These are phyloP conservation scores for Euphrasia confusa DNA, from an alignment of 257 asterid genomes.

Conservation along the genomic window DNA sequence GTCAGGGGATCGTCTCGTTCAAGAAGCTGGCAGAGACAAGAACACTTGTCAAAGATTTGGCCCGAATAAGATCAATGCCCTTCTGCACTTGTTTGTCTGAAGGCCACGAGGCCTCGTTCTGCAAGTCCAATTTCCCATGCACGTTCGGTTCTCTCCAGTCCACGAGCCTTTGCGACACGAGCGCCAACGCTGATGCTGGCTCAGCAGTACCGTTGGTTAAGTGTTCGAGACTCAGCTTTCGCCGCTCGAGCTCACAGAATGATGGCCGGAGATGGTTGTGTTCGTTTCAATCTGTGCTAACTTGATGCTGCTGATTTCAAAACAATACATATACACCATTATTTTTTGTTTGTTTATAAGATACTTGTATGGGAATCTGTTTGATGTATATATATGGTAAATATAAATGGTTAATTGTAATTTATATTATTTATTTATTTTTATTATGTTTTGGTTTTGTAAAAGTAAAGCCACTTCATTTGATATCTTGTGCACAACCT, in stretches of 20 bases:
- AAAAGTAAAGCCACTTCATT: no score
- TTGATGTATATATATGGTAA: no score
- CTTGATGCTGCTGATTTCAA: no score
- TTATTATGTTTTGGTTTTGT: no score
- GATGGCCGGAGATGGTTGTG: conserved; percentile 70
- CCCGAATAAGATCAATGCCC: conserved; percentile 51
- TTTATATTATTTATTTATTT: no score
- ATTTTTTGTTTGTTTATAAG: no score
- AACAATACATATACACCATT: no score
- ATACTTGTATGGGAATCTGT: no score
- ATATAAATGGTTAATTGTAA: no score
- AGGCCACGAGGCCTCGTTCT: conserved; percentile 54
- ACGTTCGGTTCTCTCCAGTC: conserved; percentile 50
- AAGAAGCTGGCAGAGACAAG: conserved; percentile 49
- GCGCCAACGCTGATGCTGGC: conserved; percentile 30
- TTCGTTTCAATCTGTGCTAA: conserved; percentile 37
- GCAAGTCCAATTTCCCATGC: conserved; percentile 47
- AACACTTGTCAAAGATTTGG: conserved; percentile 43
- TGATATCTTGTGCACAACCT: no score
- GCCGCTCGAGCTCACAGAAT: conserved; percentile 48
- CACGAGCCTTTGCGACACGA: conserved; percentile 55
- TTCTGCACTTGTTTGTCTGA: conserved; percentile 61
- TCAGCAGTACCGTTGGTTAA: conserved; percentile 31
- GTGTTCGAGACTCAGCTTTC: conserved; percentile 43
- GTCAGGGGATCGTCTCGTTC: conserved; percentile 74